Evolutionary conservation across 1,284 basidiomycete genomes (phyloP).

Genomic region (Entoloma clypeatum): DNA sequence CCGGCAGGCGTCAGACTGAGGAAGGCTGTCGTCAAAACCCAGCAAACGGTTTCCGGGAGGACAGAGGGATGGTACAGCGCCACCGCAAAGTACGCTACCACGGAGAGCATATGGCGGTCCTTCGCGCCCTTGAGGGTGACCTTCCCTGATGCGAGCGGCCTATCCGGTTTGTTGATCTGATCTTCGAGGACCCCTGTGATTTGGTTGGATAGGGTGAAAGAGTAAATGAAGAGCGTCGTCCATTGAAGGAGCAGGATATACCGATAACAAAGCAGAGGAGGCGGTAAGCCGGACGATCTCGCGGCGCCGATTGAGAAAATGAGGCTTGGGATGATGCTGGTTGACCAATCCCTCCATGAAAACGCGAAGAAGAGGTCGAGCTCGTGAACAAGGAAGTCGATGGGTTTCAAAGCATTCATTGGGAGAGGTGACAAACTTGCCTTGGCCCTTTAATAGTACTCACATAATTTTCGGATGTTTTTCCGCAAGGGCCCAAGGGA

Average conservation of each 20-base stretch:
- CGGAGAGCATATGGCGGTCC: conserved; percentile 12
- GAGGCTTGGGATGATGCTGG: conserved; percentile 18
- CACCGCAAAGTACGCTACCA: conserved; percentile 13
- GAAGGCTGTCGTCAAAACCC: conserved; percentile 12
- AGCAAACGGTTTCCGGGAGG: conserved; percentile 16
- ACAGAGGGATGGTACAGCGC: conserved; percentile 12
- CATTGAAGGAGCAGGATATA: conserved; percentile 13
- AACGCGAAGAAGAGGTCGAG: conserved; percentile 17
- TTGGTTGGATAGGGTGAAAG: conserved; percentile 22
- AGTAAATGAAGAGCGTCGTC: conserved; percentile 19
- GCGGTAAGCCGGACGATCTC: conserved; percentile 1
- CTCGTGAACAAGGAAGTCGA: conserved; percentile 10
- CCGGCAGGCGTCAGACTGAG: conserved; percentile 9
- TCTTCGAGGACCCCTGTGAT: conserved; percentile 25
- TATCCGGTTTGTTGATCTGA: conserved; percentile 23
- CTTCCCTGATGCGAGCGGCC: conserved; percentile 21
- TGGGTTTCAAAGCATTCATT: neutral
- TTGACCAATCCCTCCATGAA: conserved; percentile 22
- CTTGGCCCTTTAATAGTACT: too few relatives aligned
- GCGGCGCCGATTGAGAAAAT: conserved; percentile 18
- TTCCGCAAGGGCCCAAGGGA: too few relatives aligned
- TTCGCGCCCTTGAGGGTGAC: conserved; percentile 20
- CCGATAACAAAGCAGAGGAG: neutral
- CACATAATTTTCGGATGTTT: too few relatives aligned
- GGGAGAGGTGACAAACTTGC: too few relatives aligned